Evolutionary conservation across 805 yeast genomes (phyloP).

Genomic region (Yamadazyma philogaea): DNA sequence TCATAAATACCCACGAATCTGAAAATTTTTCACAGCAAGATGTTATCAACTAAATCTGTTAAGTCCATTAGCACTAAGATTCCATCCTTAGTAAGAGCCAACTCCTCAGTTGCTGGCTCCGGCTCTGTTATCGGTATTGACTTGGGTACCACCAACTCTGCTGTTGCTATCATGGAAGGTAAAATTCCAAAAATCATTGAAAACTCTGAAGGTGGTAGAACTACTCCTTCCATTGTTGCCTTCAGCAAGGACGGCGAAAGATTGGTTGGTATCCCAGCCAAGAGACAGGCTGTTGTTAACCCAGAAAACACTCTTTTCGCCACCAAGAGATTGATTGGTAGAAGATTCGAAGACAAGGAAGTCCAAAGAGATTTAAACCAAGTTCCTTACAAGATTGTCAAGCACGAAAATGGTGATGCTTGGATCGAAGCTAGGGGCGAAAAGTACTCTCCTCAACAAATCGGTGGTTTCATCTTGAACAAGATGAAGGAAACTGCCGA

Average conservation of each 20-base stretch:
- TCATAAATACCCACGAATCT: constrained; percentile 1
- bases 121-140: constrained; percentile 80
- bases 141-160: constrained; percentile 86
- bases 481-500: constrained; percentile 99
- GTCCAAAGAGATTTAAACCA: constrained; percentile 85
- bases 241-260: constrained; percentile 90
- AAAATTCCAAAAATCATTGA: constrained; percentile 73
- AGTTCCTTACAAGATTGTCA: constrained; percentile 87
- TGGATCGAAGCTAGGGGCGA: constrained; percentile 92
- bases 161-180: constrained; percentile 83
- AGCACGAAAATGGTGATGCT: constrained; percentile 92
- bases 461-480: constrained; percentile 88
- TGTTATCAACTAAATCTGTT: constrained; percentile 44
- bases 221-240: constrained; percentile 94
- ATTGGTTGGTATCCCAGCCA: constrained; percentile 91
- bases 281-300: constrained; percentile 93
- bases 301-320: constrained; percentile 93
- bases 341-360: constrained; percentile 85
- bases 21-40: constrained; percentile 13
- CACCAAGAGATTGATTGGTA: constrained; percentile 91
- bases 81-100: constrained; percentile 32
- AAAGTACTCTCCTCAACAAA: constrained; percentile 90
- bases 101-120: constrained; percentile 31
- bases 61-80: constrained; percentile 17
- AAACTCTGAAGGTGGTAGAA: constrained; percentile 69